Conservation (phyloP, 2,329 filamentous ascomycete genomes). For the Colletotrichum salicis region DNA sequence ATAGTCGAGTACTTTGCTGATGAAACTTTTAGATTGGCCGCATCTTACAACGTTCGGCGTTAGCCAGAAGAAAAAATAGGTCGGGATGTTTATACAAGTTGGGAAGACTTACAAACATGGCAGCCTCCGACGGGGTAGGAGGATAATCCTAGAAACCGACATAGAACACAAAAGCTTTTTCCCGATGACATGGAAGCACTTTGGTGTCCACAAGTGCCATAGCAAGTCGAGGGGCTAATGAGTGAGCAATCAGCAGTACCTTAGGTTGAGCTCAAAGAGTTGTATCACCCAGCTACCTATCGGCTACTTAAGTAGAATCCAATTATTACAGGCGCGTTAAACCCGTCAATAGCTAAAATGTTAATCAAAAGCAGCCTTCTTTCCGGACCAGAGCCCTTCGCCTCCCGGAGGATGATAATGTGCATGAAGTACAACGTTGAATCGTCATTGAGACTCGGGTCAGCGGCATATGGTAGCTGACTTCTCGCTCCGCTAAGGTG, state of each 20-base stretch:
- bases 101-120: background rate
- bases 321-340: background rate
- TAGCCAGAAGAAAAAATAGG: background rate
- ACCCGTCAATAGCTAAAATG: background rate
- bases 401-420: background rate
- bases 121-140: background rate
- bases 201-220: no score
- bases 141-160: background rate
- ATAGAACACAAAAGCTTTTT: background rate
- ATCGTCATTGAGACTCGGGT: background rate
- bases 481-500: background rate
- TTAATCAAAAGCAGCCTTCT: background rate
- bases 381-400: background rate
- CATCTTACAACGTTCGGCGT: background rate
- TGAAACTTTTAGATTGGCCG: constrained; percentile 2
- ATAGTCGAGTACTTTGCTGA: background rate
- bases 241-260: no score
- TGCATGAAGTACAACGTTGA: background rate
- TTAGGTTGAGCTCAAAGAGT: no score
- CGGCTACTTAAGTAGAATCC: background rate
- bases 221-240: no score
- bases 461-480: background rate
- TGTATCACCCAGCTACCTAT: no score
- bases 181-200: no score
- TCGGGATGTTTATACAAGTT: background rate